Evolutionary conservation across 164 flowering plant genomes (phyloP), one percentile per base, ranked within the genome.

Genomic region (Vitis vinifera): DNA sequence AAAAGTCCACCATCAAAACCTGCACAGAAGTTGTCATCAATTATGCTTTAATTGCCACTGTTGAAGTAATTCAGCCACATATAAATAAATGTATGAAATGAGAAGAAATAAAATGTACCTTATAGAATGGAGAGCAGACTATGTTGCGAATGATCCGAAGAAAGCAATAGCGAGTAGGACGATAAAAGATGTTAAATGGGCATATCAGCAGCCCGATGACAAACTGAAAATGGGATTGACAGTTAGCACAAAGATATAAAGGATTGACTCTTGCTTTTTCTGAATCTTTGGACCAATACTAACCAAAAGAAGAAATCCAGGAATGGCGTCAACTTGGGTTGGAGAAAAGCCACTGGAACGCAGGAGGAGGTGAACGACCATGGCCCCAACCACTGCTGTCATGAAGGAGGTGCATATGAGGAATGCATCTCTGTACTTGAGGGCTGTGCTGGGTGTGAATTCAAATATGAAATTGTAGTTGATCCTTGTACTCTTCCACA

Each of bases 391-490:
- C 23, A 96, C 98, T 3, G 91, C 73, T 4, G 97, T 92, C 99
- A 96, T 93, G 66, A 89, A 66, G 60, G 90, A 86, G 57, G 97
- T 88, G 79, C 97, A 88, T 10, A 96, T 83, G 60, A 96, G 86
- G 71, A 96, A 96, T 17, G 90, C 99, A 71, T 96, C 99, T 77
- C 97, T 81, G 73, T 91, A 85, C 66, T 85, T 92, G 64, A 96
- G 92, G 16, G 97, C 81, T 0, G 92, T 93, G 74, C 65, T 79
- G 5, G 91, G 86, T 29, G 83, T 76, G 77, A 93, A 91, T 49
- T 96, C 97, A 69, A 96, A 96, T 62, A 96, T 93, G 91, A 96
- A 96, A 82, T 85, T 89, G 88, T 91, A 87, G 81, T 94, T 96
- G 78, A 96, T 92, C 77, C 97, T 86, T 52, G 92, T 88, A 66